phyloP scores from a whole-genome alignment of 305 asterid genomes.

The Fraxinus paxiana region DNA sequence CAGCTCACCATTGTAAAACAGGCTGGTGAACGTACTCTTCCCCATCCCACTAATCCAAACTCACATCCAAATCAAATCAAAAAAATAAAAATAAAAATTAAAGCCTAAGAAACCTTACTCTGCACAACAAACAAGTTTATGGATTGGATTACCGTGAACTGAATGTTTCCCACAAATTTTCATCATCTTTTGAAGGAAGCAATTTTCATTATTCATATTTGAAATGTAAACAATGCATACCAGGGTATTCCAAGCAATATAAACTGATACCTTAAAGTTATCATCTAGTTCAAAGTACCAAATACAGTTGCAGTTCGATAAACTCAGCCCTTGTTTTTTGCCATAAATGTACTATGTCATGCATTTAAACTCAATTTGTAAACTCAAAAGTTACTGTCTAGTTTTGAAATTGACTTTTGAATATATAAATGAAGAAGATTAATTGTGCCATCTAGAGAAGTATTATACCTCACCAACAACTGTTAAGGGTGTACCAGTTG shows the following conservation, averaged over 20 bases:
- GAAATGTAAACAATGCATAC: not conserved
- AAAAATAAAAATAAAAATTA: not conserved
- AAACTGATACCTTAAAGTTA: not conserved
- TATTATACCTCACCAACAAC: slow-evolving; percentile 94
- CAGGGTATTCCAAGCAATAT: not conserved
- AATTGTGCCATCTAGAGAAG: not conserved
- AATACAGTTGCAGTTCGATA: not conserved
- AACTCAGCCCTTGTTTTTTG: slow-evolving; percentile 1
- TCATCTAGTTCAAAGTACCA: not conserved
- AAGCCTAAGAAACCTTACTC: not conserved
- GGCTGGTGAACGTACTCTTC: slow-evolving; percentile 1
- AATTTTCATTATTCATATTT: not conserved
- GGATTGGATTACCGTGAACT: not conserved
- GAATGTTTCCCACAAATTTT: not conserved
- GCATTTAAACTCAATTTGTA: not conserved
- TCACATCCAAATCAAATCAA: not conserved
- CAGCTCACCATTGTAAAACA: not conserved
- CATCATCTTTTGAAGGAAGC: not conserved
- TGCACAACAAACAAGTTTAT: not conserved
- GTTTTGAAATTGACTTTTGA: not conserved
- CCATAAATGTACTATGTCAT: slow-evolving; percentile 1
- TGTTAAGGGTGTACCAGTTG: slow-evolving; percentile 91
- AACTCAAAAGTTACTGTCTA: not conserved
- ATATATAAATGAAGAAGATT: not conserved
- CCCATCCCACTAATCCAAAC: not conserved